Evolutionary conservation across 257 asterid genomes (phyloP), one percentile per base, ranked within the genome.

Genomic region (Fraxinus excelsior): DNA sequence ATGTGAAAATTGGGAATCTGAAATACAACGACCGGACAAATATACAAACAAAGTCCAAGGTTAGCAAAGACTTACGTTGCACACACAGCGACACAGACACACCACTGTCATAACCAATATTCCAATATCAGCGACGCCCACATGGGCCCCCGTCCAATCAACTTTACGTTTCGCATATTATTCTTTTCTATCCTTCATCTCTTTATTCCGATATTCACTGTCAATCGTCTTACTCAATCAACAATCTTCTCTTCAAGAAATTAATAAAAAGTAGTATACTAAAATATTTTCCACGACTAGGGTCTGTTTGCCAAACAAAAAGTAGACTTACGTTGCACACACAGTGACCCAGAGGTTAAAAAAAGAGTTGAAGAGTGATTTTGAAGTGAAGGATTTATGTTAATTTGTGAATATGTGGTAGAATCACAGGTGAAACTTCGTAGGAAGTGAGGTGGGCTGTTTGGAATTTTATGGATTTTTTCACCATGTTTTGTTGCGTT

Each of bases 401-500:
- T 38, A 4, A 21, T 31, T 58, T 75, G 46, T 31, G 12, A 4
- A 32, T 13, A 34, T 51, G 73, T 83, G 90, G 82, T 70, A 64
- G 38, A 70, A 56, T 37, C 58, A 37, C 34, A 19, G 25, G 70
- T 40, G 66, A 74, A 66, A 76, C 18, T 74, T 71, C 78, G 81
- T 73, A 70, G 75, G 66, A 75, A 82, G 65, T 78, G 70, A 71
- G 73, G 19, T 67, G 79, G 75, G 72, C 74, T 38, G 71, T 56
- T 77, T 38, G 49, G 73, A 64, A 72, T 37, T 81, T 72, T 51
- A 89, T 90, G 98, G 90, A 56, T 76, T 86, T 88, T 62, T 25
- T 72, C 73, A 87, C 90, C 70, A 67, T 82, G 76, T 87, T 93
- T 68, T 88, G 96, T 31, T 93, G 97, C 56, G 44, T 81, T 29